A percentile compares a stretch with the other conserved stretches of the same genome.
Conservation (phyloP, 208 protist genomes). For the Crithidia expoeki region DNA sequence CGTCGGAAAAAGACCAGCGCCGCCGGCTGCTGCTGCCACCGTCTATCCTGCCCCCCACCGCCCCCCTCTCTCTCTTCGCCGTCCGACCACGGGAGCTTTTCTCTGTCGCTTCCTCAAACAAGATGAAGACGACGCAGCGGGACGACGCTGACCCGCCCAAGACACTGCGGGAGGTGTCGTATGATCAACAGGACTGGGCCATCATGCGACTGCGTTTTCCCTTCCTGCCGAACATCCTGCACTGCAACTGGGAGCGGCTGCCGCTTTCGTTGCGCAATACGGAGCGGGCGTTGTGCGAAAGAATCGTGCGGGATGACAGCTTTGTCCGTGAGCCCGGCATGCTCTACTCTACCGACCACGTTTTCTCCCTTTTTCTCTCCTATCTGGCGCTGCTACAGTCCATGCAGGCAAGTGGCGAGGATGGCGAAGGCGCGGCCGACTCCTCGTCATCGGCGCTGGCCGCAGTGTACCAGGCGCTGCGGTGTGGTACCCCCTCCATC, state of each 20-base stretch:
- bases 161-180: constrained; percentile 8
- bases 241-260: constrained; percentile 52
- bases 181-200: constrained; percentile 44
- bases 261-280: constrained; percentile 50
- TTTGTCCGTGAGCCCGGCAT: constrained; percentile 6
- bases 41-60: constrained; percentile 31
- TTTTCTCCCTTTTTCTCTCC: constrained; percentile 19
- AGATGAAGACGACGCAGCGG: constrained; percentile 26
- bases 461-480: constrained; percentile 10
- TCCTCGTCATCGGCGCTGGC: background rate
- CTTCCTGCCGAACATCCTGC: constrained; percentile 47
- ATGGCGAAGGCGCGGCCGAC: background rate
- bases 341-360: constrained; percentile 21
- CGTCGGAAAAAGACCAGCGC: background rate
- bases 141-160: background rate
- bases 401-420: background rate
- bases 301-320: constrained; percentile 12
- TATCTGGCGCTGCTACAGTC: constrained; percentile 19
- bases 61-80: constrained; percentile 45
- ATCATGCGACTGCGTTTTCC: constrained; percentile 49
- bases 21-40: constrained; percentile 16
- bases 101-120: constrained; percentile 29
- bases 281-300: constrained; percentile 46
- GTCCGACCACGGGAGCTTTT: constrained; percentile 50
- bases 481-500: constrained; percentile 12